These are phyloP conservation scores for Suillus clintonianus DNA, from an alignment of 768 basidiomycete species.

Conservation along the genomic window DNA sequence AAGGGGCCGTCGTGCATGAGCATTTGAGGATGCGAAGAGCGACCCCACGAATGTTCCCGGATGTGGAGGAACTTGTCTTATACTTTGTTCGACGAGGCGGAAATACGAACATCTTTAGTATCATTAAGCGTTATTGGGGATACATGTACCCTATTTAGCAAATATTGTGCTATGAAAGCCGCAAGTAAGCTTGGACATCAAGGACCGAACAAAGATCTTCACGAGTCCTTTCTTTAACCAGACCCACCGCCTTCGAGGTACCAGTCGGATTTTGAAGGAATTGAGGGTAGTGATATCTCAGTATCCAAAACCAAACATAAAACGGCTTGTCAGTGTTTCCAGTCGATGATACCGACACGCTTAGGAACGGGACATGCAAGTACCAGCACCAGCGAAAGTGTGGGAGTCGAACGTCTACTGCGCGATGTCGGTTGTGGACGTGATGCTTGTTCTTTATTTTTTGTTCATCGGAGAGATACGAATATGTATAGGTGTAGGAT, in stretches of 20 bases:
- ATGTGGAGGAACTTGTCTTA: too few species aligned
- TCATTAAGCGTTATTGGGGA: background rate
- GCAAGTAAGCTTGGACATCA: background rate
- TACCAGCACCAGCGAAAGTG: slow-evolving; percentile 47
- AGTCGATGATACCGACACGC: slow-evolving; percentile 41
- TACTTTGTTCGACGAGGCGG: too few species aligned
- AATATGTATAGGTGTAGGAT: too few species aligned
- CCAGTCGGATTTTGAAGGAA: too few species aligned
- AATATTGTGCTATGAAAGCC: background rate
- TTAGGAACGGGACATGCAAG: slow-evolving; percentile 46
- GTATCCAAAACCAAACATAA: background rate
- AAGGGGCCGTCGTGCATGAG: slow-evolving; percentile 13
- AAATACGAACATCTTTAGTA: too few species aligned
- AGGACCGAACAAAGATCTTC: too few species aligned
- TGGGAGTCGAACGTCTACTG: slow-evolving; percentile 63
- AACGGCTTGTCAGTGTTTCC: slow-evolving; percentile 43
- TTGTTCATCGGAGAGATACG: too few species aligned
- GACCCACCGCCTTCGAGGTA: too few species aligned
- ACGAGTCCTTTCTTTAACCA: too few species aligned
- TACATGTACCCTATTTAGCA: background rate
- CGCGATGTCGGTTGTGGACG: slow-evolving; percentile 38
- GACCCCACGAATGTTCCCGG: slow-evolving; percentile 35
- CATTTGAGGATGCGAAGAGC: slow-evolving; percentile 20
- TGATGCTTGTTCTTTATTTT: background rate
- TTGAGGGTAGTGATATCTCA: too few species aligned